Conservation (phyloP, 805 yeast species). For the Lipomyces starkeyi region DNA sequence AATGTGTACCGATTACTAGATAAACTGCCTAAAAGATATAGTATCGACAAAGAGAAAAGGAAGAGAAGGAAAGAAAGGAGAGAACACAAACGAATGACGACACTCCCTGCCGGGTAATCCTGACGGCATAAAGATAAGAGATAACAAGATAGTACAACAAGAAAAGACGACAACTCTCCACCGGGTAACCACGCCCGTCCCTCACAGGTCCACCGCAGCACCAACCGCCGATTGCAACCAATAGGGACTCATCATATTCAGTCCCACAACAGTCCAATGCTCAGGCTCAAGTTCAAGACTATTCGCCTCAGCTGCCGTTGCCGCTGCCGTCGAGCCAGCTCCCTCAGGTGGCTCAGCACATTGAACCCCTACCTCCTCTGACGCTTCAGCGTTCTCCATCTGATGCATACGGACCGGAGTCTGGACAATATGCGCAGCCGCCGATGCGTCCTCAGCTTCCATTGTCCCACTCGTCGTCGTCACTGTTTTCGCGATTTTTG, state of each 20-base stretch:
- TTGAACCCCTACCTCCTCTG: not conserved
- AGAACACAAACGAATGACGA: no score
- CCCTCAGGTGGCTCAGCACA: not conserved
- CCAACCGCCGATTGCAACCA: not conserved
- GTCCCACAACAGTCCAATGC: not conserved
- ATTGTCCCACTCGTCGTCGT: slow-evolving; percentile 3
- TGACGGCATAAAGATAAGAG: no score
- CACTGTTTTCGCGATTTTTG: slow-evolving; percentile 4
- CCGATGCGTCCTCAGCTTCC: slow-evolving; percentile 9
- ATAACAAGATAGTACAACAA: no score
- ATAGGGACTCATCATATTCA: not conserved
- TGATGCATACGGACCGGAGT: not conserved
- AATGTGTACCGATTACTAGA: no score
- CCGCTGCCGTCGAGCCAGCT: not conserved
- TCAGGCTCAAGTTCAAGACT: not conserved
- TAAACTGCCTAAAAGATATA: no score
- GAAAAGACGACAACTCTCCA: no score
- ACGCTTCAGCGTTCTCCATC: not conserved
- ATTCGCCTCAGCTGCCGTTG: not conserved
- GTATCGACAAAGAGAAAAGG: no score
- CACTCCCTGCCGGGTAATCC: no score
- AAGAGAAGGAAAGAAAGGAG: no score
- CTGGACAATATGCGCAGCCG: not conserved
- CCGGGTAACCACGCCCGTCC: no score
- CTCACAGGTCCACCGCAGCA: not conserved